phyloP scores from a whole-genome alignment of 257 asterid species.

The Solanum dulcamara region DNA sequence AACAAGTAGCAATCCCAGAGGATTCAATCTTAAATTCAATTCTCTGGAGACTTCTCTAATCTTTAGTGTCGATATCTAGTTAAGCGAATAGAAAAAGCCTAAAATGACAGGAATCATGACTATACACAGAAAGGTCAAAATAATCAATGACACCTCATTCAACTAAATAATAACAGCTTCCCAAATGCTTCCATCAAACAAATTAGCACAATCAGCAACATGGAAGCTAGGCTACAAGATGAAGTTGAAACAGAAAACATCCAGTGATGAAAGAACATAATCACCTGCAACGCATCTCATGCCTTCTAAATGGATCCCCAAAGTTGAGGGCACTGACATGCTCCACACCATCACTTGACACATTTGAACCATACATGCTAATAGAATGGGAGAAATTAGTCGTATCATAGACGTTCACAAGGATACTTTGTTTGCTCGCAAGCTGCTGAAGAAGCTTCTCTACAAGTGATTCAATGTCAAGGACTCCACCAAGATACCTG shows the following conservation, averaged over 20 bases:
- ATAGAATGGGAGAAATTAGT: conserved; percentile 58
- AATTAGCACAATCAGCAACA: neutral
- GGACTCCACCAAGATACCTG: conserved; percentile 99
- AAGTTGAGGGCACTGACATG: conserved; percentile 74
- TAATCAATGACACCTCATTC: neutral
- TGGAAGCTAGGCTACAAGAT: neutral
- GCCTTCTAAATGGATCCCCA: conserved; percentile 90
- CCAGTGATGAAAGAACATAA: neutral
- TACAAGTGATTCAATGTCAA: conserved; percentile 91
- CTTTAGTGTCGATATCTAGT: neutral
- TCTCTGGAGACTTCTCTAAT: neutral
- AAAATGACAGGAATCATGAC: neutral
- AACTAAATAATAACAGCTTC: neutral
- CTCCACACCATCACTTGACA: conserved; percentile 36
- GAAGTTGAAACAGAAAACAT: neutral
- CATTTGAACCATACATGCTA: conserved; percentile 84
- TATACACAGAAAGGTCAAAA: neutral
- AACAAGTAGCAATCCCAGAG: neutral
- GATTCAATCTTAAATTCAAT: neutral
- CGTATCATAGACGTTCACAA: conserved; percentile 80
- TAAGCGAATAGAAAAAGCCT: neutral
- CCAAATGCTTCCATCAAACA: neutral
- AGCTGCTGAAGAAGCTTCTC: conserved; percentile 97
- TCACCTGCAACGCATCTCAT: conserved; percentile 99
- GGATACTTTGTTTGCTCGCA: conserved; percentile 91